Percentiles rank a stretch among this genome's conserved stretches.
Evolutionary conservation across 2,329 filamentous ascomycete species (phyloP).

Genomic region (Fusarium tricinctum): DNA sequence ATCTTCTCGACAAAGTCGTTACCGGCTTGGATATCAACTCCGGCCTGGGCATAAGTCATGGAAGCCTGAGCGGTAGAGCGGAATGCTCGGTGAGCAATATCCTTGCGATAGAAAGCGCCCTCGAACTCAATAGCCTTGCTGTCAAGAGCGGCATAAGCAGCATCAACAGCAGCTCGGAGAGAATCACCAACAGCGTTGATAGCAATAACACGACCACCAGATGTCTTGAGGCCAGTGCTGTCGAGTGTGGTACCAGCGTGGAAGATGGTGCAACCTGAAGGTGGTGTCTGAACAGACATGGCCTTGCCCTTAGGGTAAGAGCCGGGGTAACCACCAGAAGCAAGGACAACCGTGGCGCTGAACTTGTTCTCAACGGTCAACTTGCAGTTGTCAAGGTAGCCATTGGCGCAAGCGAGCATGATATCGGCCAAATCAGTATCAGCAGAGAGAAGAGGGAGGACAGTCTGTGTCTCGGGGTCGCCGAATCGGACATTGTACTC

Average conservation of each 20-base stretch:
- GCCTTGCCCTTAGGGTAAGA: constrained; percentile 83
- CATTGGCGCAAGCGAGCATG: constrained; percentile 84
- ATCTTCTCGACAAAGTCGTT: constrained; percentile 94
- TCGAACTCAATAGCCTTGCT: constrained; percentile 79
- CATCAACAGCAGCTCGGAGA: constrained; percentile 84
- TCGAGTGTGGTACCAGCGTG: constrained; percentile 87
- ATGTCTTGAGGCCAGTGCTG: constrained; percentile 75
- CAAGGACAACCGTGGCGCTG: constrained; percentile 93
- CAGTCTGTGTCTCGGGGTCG: constrained; percentile 88
- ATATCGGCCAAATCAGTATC: constrained; percentile 88
- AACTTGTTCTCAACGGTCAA: constrained; percentile 78
- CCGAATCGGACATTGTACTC: constrained; percentile 94
- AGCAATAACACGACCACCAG: constrained; percentile 93
- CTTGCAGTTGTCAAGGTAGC: constrained; percentile 77
- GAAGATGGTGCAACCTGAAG: constrained; percentile 77
- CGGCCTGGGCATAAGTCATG: constrained; percentile 92
- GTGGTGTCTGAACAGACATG: constrained; percentile 65
- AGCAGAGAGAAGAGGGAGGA: constrained; percentile 79
- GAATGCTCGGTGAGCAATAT: constrained; percentile 87
- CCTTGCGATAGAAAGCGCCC: constrained; percentile 91
- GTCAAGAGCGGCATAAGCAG: constrained; percentile 87
- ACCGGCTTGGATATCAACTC: constrained; percentile 93
- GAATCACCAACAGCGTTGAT: constrained; percentile 81
- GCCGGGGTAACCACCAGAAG: constrained; percentile 91
- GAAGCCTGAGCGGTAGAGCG: constrained; percentile 62